Base-by-base conservation (phyloP, 768 basidiomycete genomes). In the Dentipellis sp. region DNA sequence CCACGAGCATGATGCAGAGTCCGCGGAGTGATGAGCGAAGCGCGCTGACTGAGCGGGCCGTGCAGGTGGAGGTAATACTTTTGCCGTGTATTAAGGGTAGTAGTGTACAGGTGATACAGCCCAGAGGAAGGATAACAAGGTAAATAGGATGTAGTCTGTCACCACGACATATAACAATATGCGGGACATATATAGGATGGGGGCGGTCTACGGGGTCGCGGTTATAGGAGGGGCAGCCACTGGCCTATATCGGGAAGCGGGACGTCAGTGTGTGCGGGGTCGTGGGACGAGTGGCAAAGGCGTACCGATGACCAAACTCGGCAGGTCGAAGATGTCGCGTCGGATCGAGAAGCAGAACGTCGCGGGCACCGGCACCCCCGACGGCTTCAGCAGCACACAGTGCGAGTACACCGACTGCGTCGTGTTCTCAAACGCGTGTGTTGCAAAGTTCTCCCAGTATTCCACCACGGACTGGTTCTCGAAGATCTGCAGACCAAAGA, bases 321-420 rank as follows among this genome's bases (percentile, higher is more conserved):
- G 91, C 51, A 94, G 72, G 74, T 93, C 91, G 63, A 94, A 94
- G 22, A 95, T 75, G 67, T 98, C 95, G 61, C 95, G 75, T 63
- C 93, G 81, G 67, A 99, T 93, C 54, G 92, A 93, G 68, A 97
- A 97, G 69, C 94, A 97, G 71, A 95, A 95, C 19, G 95, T 90
- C 50, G 93, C 86, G 46, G 91, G 89, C 23, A 97, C 82, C 1
- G 91, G 90, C 2, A 84, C 80, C 14, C 91, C 90, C 23, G 79
- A 80, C 6, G 90, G 88, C 67, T 94, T 93, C 60, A 94, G 78
- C 46, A 97, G 69, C 34, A 93, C 89, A 59, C 92, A 94, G 64
- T 94, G 89, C 57, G 91, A 89, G 69, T 93, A 94, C 53, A 98
- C 91, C 1, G 91, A 91, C 72, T 93, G 93, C 38, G 93, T 91